A percentile compares a stretch with the other conserved stretches of the same genome.
Evolutionary conservation across 345 rosid species (phyloP).

Genomic region (Hirschfeldia incana): DNA sequence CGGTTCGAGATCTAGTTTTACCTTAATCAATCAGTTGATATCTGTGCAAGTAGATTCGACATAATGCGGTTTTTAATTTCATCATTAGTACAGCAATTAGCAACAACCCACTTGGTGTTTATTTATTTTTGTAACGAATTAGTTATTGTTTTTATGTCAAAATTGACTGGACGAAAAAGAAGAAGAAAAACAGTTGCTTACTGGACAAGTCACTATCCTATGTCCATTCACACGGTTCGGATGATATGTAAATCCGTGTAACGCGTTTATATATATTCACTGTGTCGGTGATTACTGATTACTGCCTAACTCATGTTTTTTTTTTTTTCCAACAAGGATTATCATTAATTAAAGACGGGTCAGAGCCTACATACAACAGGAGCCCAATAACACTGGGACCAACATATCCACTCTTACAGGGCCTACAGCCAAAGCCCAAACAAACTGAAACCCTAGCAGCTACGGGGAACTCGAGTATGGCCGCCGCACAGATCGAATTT

Average conservation of each 20-base stretch:
- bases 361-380: too few species aligned
- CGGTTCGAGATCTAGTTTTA: too few species aligned
- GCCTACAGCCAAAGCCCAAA: too few species aligned
- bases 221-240: neutral
- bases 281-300: conserved; percentile 26
- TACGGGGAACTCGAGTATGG: too few species aligned
- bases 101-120: neutral
- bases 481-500: too few species aligned
- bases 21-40: neutral
- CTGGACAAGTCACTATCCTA: conserved; percentile 23
- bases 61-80: neutral
- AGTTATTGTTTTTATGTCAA: neutral
- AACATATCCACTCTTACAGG: too few species aligned
- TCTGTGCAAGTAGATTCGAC: conserved; percentile 2
- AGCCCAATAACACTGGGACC: too few species aligned
- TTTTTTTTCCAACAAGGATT: too few species aligned
- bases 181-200: neutral
- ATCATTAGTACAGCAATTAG: neutral
- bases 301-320: too few species aligned
- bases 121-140: too few species aligned
- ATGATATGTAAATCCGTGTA: neutral
- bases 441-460: too few species aligned
- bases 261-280: conserved; percentile 16
- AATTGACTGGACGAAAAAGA: neutral
- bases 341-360: too few species aligned